A percentile compares a stretch with the other conserved stretches of the same genome.
Conservation (phyloP, 805 yeast species). For the Wickerhamiella bombiphila region DNA sequence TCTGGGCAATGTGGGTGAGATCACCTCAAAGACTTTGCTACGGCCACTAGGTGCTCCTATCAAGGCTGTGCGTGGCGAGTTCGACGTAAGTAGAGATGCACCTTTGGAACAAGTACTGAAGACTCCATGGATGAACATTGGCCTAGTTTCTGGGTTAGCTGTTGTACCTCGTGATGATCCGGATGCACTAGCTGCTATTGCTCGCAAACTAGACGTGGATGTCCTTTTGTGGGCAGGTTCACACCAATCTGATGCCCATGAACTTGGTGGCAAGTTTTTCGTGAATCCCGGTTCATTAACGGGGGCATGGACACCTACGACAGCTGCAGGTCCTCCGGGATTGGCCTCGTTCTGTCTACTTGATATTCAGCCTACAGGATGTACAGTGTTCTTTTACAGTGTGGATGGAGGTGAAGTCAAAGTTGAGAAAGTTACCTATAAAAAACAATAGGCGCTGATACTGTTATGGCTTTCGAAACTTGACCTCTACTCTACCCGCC, state of each 20-base stretch:
- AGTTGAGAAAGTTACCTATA: conserved; percentile 71
- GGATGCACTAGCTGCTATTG: conserved; percentile 61
- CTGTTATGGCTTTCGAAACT: too few species aligned
- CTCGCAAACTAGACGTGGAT: conserved; percentile 86
- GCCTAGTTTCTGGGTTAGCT: conserved; percentile 72
- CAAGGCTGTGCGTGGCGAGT: conserved; percentile 70
- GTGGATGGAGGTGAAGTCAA: conserved; percentile 67
- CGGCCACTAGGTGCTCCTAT: conserved; percentile 44
- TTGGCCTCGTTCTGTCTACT: conserved; percentile 49
- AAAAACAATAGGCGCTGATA: too few species aligned
- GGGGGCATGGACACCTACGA: conserved; percentile 64
- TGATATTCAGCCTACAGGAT: conserved; percentile 66
- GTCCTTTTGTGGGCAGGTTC: conserved; percentile 87
- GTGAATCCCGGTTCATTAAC: conserved; percentile 96
- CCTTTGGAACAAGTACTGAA: conserved; percentile 53
- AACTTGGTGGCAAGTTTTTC: conserved; percentile 81
- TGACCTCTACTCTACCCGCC: too few species aligned
- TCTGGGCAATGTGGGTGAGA: conserved; percentile 66
- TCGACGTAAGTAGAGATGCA: conserved; percentile 36
- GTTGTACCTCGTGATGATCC: conserved; percentile 81
- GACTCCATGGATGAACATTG: conserved; percentile 61
- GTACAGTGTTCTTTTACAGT: conserved; percentile 77
- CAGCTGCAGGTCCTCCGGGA: conserved; percentile 44
- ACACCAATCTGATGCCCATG: conserved; percentile 83
- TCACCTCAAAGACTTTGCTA: conserved; percentile 47